A percentile compares a stretch with the other conserved stretches of the same genome.
These are phyloP conservation scores for Auricularia auricula-judae DNA, from an alignment of 768 basidiomycete species.

Conservation along the genomic window DNA sequence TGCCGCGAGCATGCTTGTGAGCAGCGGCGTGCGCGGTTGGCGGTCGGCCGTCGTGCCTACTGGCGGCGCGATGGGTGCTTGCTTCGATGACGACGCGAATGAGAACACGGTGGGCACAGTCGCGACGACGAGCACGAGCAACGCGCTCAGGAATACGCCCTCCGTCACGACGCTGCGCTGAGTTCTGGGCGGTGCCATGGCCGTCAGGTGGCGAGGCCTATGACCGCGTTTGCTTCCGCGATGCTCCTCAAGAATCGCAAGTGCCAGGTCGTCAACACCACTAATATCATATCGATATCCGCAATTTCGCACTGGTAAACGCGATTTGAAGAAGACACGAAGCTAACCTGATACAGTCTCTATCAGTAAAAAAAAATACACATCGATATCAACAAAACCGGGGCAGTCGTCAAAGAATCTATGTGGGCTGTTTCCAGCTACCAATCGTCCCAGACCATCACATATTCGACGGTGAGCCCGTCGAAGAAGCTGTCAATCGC, in stretches of 20 bases:
- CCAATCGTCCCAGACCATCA: no score
- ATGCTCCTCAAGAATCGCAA: background rate
- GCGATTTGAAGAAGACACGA: no score
- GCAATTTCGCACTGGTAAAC: no score
- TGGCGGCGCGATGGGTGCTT: background rate
- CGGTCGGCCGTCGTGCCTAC: background rate
- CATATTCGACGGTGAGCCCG: no score
- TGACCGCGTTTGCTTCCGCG: background rate
- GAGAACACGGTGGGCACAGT: background rate
- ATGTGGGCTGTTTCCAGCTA: no score
- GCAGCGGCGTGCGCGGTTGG: background rate
- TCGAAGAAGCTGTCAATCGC: no score
- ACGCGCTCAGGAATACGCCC: background rate
- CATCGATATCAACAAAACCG: no score
- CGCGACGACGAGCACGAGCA: background rate
- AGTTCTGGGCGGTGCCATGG: background rate
- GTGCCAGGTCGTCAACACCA: no score
- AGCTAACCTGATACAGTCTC: no score
- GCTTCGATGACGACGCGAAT: background rate
- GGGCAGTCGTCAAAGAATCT: no score
- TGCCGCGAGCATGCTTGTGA: background rate
- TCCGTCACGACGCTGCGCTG: background rate
- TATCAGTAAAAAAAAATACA: no score
- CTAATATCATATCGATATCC: no score
- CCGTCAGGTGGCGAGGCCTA: background rate